These are phyloP conservation scores for Russula foetens DNA, from an alignment of 768 basidiomycete species.

Conservation along the genomic window DNA sequence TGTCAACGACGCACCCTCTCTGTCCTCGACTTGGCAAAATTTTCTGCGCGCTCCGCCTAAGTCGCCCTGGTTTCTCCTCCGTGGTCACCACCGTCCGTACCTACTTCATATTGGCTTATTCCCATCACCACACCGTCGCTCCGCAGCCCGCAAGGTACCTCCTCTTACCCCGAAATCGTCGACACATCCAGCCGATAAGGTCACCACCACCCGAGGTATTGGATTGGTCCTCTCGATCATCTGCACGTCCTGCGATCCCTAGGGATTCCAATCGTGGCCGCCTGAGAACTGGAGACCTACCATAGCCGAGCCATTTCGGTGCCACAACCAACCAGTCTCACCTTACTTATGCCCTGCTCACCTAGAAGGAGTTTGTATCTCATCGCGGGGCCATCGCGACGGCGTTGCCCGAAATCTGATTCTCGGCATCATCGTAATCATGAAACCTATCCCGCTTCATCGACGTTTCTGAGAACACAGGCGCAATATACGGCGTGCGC, in stretches of 20 bases:
- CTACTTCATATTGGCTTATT: no score
- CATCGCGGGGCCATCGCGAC: conserved; percentile 1
- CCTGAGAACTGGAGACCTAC: neutral
- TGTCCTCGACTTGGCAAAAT: neutral
- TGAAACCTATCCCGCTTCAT: neutral
- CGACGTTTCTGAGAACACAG: neutral
- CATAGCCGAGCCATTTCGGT: no score
- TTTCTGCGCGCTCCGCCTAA: neutral
- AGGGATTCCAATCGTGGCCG: neutral
- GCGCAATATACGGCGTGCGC: no score
- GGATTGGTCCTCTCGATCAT: neutral
- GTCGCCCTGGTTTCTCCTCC: neutral
- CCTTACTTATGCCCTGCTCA: no score
- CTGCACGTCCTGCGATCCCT: neutral
- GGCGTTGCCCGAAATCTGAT: neutral
- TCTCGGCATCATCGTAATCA: no score
- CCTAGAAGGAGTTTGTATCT: no score
- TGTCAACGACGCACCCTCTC: neutral
- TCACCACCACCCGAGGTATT: neutral
- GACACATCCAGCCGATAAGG: neutral
- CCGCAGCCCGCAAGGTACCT: neutral
- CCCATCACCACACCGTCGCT: neutral
- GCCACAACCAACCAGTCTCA: no score
- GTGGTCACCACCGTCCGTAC: no score
- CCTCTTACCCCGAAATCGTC: neutral